Conservation (phyloP, 352 stramenopile species). For the Globisporangium camurandrum region DNA sequence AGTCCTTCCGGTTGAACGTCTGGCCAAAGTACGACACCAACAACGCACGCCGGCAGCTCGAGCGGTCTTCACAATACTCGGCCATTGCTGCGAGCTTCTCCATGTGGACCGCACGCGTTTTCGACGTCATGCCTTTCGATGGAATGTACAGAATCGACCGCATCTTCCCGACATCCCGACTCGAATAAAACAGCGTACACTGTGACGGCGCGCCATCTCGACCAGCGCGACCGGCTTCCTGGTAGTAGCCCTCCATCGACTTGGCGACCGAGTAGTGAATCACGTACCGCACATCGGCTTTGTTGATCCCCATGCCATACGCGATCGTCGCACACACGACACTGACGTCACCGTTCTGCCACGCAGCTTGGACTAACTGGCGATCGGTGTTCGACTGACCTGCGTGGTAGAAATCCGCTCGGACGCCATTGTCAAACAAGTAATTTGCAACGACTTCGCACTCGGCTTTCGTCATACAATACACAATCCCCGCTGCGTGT, state of each 20-base stretch:
- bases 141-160: slow-evolving; percentile 70
- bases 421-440: slow-evolving; percentile 81
- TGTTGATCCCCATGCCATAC: slow-evolving; percentile 96
- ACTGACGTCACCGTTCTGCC: slow-evolving; percentile 66
- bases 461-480: slow-evolving; percentile 92
- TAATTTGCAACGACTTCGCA: slow-evolving; percentile 89
- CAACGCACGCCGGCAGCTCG: slow-evolving; percentile 61
- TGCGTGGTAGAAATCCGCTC: slow-evolving; percentile 91
- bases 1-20: slow-evolving; percentile 58
- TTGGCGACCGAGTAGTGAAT: slow-evolving; percentile 89
- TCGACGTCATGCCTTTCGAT: slow-evolving; percentile 71
- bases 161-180: slow-evolving; percentile 78
- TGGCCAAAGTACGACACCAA: slow-evolving; percentile 80
- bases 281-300: slow-evolving; percentile 91
- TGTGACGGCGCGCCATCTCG: slow-evolving; percentile 91
- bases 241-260: slow-evolving; percentile 97
- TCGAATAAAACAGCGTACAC: slow-evolving; percentile 89
- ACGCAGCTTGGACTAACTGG: slow-evolving; percentile 73
- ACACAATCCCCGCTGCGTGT: slow-evolving; percentile 86
- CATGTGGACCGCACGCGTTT: slow-evolving; percentile 59
- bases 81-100: slow-evolving; percentile 75
- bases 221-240: slow-evolving; percentile 95
- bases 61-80: slow-evolving; percentile 73
- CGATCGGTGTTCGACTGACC: slow-evolving; percentile 69
- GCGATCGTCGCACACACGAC: slow-evolving; percentile 95